These are phyloP conservation scores for Paramecium pentaurelia DNA, from an alignment of 73 alveolate species.

Conservation along the genomic window DNA sequence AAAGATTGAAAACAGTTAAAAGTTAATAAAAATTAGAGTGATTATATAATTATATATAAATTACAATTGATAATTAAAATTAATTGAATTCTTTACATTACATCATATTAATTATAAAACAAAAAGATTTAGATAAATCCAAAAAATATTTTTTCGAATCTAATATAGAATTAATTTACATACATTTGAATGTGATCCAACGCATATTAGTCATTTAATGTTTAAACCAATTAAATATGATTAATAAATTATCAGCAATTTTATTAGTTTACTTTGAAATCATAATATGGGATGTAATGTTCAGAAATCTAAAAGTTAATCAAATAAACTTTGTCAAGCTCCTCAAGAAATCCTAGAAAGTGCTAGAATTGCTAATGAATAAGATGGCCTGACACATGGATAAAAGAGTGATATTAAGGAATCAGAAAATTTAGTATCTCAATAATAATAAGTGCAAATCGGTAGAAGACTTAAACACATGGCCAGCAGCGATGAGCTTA, in stretches of 20 bases:
- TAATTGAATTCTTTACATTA: background rate
- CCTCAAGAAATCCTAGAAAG: background rate
- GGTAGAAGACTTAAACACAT: background rate
- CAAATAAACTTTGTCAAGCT: background rate
- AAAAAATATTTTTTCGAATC: background rate
- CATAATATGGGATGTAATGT: background rate
- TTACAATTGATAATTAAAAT: background rate
- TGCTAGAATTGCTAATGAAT: background rate
- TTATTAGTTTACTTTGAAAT: background rate
- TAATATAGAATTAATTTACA: background rate
- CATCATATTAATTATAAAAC: background rate
- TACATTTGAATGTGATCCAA: background rate
- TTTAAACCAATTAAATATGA: background rate
- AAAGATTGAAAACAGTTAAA: background rate
- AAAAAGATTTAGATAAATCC: background rate
- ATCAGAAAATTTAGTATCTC: background rate
- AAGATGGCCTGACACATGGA: background rate
- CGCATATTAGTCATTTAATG: background rate
- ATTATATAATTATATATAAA: background rate
- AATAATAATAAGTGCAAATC: background rate
- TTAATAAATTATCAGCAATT: background rate
- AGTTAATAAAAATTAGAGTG: background rate
- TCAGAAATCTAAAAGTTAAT: background rate
- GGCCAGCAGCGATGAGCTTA: background rate
- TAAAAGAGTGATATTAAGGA: background rate